Evolutionary conservation across 2,329 filamentous ascomycete genomes (phyloP).

Genomic region (Colletotrichum gigasporum): DNA sequence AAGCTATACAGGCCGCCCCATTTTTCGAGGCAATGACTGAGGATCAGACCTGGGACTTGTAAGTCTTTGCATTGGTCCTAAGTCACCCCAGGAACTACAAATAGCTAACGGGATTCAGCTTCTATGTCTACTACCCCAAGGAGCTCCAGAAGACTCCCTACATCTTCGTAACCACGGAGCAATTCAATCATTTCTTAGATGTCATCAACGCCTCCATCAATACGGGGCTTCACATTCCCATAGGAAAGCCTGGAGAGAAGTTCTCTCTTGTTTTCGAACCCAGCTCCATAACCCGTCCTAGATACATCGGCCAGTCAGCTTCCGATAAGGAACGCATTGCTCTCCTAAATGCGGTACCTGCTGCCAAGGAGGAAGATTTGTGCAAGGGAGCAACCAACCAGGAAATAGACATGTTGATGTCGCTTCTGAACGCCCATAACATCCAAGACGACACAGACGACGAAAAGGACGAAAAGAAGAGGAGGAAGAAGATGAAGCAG

Average conservation of each 20-base stretch:
- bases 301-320: conserved; percentile 69
- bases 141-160: conserved; percentile 60
- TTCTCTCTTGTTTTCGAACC: conserved; percentile 71
- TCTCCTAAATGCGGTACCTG: conserved; percentile 4
- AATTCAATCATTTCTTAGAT: conserved; percentile 72
- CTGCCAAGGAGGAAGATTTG: conserved; percentile 9
- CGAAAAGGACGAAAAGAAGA: conserved; percentile 37
- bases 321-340: conserved; percentile 22
- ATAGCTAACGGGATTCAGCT: no score
- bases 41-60: conserved; percentile 79
- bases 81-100: no score
- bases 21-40: conserved; percentile 70
- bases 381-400: not conserved
- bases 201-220: conserved; percentile 70
- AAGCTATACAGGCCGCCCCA: conserved; percentile 45
- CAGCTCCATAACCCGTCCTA: conserved; percentile 69
- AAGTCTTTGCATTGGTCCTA: no score
- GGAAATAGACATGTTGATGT: conserved; percentile 17
- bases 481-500: conserved; percentile 24
- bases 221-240: conserved; percentile 66
- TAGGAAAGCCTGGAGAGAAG: conserved; percentile 56
- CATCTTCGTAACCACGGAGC: conserved; percentile 72
- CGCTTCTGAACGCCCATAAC: conserved; percentile 16
- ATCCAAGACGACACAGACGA: no score
- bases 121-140: conserved; percentile 69